Base-by-base conservation (phyloP, 208 protist species). In the Tetramitus jugosus region DNA sequence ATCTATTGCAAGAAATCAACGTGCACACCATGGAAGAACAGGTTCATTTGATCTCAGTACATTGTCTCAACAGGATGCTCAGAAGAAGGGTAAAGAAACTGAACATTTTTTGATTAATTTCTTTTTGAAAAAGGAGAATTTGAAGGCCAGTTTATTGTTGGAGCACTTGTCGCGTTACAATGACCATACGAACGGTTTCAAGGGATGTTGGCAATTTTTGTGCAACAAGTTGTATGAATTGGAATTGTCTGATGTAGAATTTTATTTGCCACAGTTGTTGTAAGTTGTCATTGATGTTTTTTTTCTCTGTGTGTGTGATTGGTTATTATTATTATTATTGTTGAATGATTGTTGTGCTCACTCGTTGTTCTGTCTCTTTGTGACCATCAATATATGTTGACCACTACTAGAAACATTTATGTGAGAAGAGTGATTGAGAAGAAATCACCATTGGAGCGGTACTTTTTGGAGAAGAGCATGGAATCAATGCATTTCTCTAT, bases 401-500 rank as follows among this genome's bases (percentile, higher is more conserved):
- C n/a, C 10, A 45, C 10, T 45, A 69, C 29, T 53, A 72, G 65
- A 42, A 75, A 75, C 40, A 60, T 35, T 35, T 75, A 60, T 13
- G 60, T 75, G 33, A 75, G 23, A 13, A 60, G 39, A 52, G 68
- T 20, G 40, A 29, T 3, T 35, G 43, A 75, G 8, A 45, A 20
- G 13, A 33, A 60, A 2, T 60, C 43, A 35, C 39, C 26, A 49
- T 60, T 75, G n/a, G 43, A 75, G 60, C 6, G 45, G 17, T 75
- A 60, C n/a, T 35, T 75, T 37, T 45, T 75, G 10, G 68, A 60
- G 7, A 35, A 40, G 6, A 60, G 68, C 26, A n/a, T 43, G 2
- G 7, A 75, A 0, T 75, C 68, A 29, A 49, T 75, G 40, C 68
- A 75, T 40, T 75, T 75, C 40, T 40, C 29, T 29, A 40, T 75